These are phyloP conservation scores for Geosmithia flava DNA, from an alignment of 2,329 filamentous ascomycete genomes.

Conservation along the genomic window DNA sequence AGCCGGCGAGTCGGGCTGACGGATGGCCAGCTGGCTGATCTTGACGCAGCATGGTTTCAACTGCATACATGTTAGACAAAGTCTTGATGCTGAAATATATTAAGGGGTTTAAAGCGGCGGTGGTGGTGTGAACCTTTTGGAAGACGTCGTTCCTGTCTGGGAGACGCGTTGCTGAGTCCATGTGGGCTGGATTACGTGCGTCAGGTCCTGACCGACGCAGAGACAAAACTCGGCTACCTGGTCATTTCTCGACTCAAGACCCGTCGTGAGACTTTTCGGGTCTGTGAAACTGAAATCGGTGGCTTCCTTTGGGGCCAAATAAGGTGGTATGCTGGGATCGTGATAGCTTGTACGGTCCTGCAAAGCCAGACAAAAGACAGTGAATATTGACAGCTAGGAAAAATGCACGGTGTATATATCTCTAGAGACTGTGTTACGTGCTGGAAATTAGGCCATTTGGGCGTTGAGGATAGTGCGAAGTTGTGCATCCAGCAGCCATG, in stretches of 20 bases:
- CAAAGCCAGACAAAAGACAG: no score
- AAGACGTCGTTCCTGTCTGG: slow-evolving; percentile 17
- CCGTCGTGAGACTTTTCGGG: background rate
- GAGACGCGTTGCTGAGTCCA: slow-evolving; percentile 11
- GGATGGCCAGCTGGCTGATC: slow-evolving; percentile 44
- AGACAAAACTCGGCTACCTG: background rate
- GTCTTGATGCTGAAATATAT: background rate
- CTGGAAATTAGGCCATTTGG: background rate
- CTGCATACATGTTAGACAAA: slow-evolving; percentile 20
- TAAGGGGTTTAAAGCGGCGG: background rate
- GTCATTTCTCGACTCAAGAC: background rate
- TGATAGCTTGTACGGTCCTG: no score
- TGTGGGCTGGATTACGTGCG: slow-evolving; percentile 2
- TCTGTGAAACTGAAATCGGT: background rate
- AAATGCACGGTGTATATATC: no score
- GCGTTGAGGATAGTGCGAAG: background rate
- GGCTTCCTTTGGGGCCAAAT: no score
- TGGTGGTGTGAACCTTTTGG: slow-evolving; percentile 11
- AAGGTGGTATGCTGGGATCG: no score
- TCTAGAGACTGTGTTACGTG: no score
- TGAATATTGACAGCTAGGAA: no score
- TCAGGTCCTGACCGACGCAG: background rate
- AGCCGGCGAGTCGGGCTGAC: slow-evolving; percentile 27
- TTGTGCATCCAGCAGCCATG: background rate
- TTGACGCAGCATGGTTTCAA: slow-evolving; percentile 51